Conservation (phyloP, 2,329 filamentous ascomycete genomes). For the Fonsecaea multimorphosa region DNA sequence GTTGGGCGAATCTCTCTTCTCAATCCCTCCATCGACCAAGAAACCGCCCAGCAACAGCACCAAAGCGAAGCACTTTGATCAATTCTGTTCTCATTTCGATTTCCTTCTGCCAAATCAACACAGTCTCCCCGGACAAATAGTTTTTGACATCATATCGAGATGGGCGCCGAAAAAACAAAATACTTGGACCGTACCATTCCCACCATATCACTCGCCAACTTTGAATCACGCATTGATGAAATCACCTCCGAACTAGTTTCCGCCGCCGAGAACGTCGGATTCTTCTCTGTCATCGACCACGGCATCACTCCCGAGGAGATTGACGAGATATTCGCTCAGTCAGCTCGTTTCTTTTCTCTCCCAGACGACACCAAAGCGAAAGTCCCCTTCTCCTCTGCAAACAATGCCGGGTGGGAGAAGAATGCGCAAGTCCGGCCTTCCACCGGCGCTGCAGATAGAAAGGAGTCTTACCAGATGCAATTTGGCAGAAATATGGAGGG, state of each 20-base stretch:
- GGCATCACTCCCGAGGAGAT: conserved; percentile 59
- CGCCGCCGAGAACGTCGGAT: conserved; percentile 65
- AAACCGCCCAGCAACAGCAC: not conserved
- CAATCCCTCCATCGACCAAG: not conserved
- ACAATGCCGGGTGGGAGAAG: conserved; percentile 68
- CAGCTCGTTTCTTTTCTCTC: conserved; percentile 62
- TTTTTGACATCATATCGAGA: not conserved
- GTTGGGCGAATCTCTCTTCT: not conserved
- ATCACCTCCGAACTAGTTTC: conserved; percentile 60
- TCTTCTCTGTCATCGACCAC: conserved; percentile 65
- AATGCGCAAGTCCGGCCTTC: conserved; percentile 64
- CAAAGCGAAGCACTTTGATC: not conserved
- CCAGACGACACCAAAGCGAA: conserved; percentile 59
- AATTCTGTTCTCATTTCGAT: not conserved
- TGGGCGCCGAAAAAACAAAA: conserved; percentile 27
- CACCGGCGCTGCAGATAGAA: conserved; percentile 64
- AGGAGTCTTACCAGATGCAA: conserved; percentile 69
- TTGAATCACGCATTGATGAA: conserved; percentile 58
- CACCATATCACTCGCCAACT: conserved; percentile 62
- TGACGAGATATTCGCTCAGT: conserved; percentile 58
- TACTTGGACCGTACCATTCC: conserved; percentile 52
- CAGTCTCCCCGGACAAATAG: not conserved
- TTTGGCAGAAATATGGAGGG: conserved; percentile 62
- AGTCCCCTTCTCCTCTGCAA: conserved; percentile 59
- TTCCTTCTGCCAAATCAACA: not conserved